Percentiles rank a stretch among this genome's conserved stretches.
Conservation (phyloP, 2,329 filamentous ascomycete genomes). For the Blastomyces parvus region DNA sequence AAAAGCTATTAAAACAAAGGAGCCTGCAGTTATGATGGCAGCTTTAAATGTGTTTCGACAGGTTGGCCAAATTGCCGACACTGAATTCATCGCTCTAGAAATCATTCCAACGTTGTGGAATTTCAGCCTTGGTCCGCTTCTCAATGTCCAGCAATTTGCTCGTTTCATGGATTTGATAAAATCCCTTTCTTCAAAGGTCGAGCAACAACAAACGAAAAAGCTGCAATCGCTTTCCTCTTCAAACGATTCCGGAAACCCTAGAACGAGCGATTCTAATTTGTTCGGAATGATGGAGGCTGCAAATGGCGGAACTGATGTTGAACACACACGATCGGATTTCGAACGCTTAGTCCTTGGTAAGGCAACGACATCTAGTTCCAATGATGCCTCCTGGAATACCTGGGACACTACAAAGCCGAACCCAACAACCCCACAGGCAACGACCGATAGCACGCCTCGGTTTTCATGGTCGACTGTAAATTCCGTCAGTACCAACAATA, state of each 20-base stretch:
- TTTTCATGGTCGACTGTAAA: slow-evolving; percentile 37
- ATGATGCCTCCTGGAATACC: slow-evolving; percentile 27
- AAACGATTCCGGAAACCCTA: slow-evolving; percentile 40
- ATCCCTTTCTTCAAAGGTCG: slow-evolving; percentile 64
- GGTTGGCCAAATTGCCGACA: slow-evolving; percentile 70
- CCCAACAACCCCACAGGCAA: slow-evolving; percentile 20
- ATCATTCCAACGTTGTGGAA: slow-evolving; percentile 82
- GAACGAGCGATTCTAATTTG: slow-evolving; percentile 21
- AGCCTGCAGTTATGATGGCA: slow-evolving; percentile 95
- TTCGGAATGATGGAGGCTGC: slow-evolving; percentile 22
- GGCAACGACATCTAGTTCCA: slow-evolving; percentile 30
- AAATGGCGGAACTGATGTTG: slow-evolving; percentile 43
- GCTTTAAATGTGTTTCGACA: slow-evolving; percentile 75
- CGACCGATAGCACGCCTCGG: slow-evolving; percentile 25
- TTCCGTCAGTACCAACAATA: slow-evolving; percentile 16
- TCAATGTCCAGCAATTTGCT: slow-evolving; percentile 81
- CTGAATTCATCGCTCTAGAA: slow-evolving; percentile 86
- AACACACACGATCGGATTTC: slow-evolving; percentile 62
- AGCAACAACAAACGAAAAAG: slow-evolving; percentile 81
- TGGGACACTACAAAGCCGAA: slow-evolving; percentile 24
- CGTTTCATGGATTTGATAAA: slow-evolving; percentile 85
- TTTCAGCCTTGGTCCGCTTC: slow-evolving; percentile 81
- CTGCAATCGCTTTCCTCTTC: slow-evolving; percentile 69
- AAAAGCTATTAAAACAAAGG: slow-evolving; percentile 91
- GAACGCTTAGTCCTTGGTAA: slow-evolving; percentile 80